A percentile compares a stretch with the other conserved stretches of the same genome.
These are phyloP conservation scores for Trypanosoma rangeli DNA, from an alignment of 208 protist genomes.

Conservation along the genomic window DNA sequence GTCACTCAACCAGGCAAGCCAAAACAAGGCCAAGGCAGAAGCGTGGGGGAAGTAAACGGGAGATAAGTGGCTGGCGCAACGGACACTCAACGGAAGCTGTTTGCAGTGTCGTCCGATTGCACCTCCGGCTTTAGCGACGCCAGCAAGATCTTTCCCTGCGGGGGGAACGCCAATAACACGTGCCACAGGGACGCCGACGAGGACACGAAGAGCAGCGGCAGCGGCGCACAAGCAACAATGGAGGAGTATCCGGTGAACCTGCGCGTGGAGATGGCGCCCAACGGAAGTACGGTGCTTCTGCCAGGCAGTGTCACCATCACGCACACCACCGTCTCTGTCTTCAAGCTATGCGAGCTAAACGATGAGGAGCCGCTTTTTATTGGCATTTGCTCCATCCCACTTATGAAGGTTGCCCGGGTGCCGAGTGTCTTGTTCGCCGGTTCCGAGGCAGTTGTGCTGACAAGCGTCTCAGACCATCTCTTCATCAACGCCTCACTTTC, in stretches of 20 bases:
- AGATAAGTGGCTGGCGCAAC: not conserved
- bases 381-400: constrained; percentile 63
- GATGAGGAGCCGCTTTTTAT: constrained; percentile 59
- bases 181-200: not conserved
- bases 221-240: not conserved
- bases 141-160: not conserved
- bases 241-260: constrained; percentile 40
- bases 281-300: constrained; percentile 42
- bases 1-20: too few relatives aligned
- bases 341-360: constrained; percentile 32
- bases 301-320: constrained; percentile 53
- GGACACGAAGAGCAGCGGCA: not conserved
- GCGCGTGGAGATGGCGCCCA: constrained; percentile 46
- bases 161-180: too few relatives aligned
- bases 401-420: constrained; percentile 63
- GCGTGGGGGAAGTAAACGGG: not conserved
- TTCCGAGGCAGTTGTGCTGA: constrained; percentile 39
- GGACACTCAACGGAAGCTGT: not conserved
- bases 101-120: not conserved
- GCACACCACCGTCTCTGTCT: constrained; percentile 59
- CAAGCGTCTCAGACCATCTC: constrained; percentile 47
- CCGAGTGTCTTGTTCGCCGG: constrained; percentile 16
- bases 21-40: not conserved
- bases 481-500: constrained; percentile 71
- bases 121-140: not conserved